Evolutionary conservation across 257 asterid species (phyloP).

Genomic region (Lavandula angustifolia): DNA sequence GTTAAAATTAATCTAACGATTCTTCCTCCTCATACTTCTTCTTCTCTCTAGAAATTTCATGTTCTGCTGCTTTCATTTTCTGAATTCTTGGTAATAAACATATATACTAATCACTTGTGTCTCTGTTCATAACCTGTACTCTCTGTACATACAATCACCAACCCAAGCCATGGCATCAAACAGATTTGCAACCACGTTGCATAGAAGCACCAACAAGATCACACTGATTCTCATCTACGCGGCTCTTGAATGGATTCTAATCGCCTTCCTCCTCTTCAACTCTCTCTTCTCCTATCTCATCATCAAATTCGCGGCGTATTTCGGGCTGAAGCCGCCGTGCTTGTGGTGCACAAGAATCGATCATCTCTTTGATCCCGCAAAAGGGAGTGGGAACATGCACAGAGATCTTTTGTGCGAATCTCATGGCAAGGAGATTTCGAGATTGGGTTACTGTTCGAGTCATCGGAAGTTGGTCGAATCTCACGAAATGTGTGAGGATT

Average conservation of each 20-base stretch:
- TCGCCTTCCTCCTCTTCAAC: constrained; percentile 65
- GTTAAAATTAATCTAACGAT: constrained; percentile 21
- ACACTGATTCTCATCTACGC: constrained; percentile 76
- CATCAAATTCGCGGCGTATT: constrained; percentile 66
- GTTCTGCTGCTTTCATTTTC: constrained; percentile 25
- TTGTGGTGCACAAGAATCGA: constrained; percentile 82
- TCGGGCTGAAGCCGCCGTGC: constrained; percentile 86
- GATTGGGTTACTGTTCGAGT: constrained; percentile 59
- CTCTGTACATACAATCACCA: constrained; percentile 37
- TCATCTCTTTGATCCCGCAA: constrained; percentile 54
- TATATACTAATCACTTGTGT: constrained; percentile 12
- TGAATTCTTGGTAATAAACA: constrained; percentile 5
- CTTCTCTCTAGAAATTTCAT: constrained; percentile 28
- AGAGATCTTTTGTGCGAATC: constrained; percentile 74
- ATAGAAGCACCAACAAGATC: constrained; percentile 68
- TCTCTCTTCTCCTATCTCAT: constrained; percentile 79
- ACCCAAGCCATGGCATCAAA: constrained; percentile 69
- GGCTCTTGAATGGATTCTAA: constrained; percentile 81
- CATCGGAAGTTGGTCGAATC: constrained; percentile 68
- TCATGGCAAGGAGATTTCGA: constrained; percentile 71
- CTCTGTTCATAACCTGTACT: constrained; percentile 25
- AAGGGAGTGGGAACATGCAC: constrained; percentile 40
- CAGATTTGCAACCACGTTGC: constrained; percentile 83
- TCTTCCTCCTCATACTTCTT: constrained; percentile 23
- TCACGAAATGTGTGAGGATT: constrained; percentile 71